These are phyloP conservation scores for Citrus reticulata DNA, from an alignment of 345 rosid species.

Conservation along the genomic window DNA sequence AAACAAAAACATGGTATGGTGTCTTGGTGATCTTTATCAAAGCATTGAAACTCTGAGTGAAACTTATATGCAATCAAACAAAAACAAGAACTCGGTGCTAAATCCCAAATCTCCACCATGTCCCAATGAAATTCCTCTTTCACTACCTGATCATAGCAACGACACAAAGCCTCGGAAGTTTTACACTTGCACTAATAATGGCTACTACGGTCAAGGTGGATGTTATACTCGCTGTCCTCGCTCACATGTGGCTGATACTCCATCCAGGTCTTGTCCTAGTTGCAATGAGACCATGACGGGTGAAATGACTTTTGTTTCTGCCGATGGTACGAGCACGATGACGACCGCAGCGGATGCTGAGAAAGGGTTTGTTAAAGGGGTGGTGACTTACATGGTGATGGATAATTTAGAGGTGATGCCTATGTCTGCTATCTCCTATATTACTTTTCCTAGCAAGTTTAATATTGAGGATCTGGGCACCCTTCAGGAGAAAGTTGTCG, in stretches of 20 bases:
- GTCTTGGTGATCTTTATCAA: too few species aligned
- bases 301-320: background rate
- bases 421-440: background rate
- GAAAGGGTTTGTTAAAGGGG: background rate
- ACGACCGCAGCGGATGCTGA: background rate
- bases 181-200: too few species aligned
- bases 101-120: background rate
- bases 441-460: conserved; percentile 14
- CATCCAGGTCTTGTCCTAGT: background rate
- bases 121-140: background rate
- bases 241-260: background rate
- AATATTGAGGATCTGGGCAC: conserved; percentile 5
- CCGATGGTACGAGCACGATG: background rate
- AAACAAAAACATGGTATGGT: background rate
- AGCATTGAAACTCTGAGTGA: too few species aligned
- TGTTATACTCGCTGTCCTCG: background rate
- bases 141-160: background rate
- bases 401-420: too few species aligned
- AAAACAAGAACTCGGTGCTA: too few species aligned
- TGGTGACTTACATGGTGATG: too few species aligned
- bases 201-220: background rate
- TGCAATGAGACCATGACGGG: background rate
- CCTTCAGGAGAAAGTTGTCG: background rate
- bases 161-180: too few species aligned
- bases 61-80: too few species aligned